Conservation (phyloP, 1,284 basidiomycete species). For the Ceratobasidium sp. region DNA sequence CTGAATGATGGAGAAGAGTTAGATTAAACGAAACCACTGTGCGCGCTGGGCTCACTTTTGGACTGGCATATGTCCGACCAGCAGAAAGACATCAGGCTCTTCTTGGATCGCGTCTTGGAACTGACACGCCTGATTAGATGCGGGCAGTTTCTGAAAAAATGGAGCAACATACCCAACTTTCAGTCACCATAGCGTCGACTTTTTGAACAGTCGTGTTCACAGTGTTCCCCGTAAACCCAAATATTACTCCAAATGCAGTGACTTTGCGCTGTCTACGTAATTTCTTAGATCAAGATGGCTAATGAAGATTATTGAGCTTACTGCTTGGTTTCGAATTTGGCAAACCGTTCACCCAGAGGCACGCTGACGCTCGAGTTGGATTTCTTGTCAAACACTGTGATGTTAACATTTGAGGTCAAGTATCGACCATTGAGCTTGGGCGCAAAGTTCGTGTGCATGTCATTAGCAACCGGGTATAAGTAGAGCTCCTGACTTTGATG, state of each 20-base stretch:
- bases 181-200: constrained; percentile 80
- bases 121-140: constrained; percentile 57
- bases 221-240: constrained; percentile 75
- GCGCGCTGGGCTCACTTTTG: constrained; percentile 28
- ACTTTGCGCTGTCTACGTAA: constrained; percentile 72
- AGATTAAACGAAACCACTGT: not conserved
- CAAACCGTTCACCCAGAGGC: constrained; percentile 76
- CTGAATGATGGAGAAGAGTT: not conserved
- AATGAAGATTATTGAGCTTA: constrained; percentile 56
- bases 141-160: not conserved
- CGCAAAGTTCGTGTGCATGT: constrained; percentile 83
- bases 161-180: constrained; percentile 58
- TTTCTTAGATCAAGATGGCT: too few relatives aligned
- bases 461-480: constrained; percentile 78
- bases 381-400: constrained; percentile 72
- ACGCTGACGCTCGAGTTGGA: constrained; percentile 63
- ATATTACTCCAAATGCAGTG: constrained; percentile 86
- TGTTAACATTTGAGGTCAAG: constrained; percentile 86
- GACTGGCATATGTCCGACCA: constrained; percentile 67
- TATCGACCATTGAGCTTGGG: constrained; percentile 80
- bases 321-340: constrained; percentile 82
- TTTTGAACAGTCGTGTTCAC: constrained; percentile 78
- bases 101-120: constrained; percentile 83
- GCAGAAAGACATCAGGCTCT: constrained; percentile 84
- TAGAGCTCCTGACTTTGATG: constrained; percentile 82